Conservation (phyloP, 2,329 filamentous ascomycete species). For the Paraphoma sp. region DNA sequence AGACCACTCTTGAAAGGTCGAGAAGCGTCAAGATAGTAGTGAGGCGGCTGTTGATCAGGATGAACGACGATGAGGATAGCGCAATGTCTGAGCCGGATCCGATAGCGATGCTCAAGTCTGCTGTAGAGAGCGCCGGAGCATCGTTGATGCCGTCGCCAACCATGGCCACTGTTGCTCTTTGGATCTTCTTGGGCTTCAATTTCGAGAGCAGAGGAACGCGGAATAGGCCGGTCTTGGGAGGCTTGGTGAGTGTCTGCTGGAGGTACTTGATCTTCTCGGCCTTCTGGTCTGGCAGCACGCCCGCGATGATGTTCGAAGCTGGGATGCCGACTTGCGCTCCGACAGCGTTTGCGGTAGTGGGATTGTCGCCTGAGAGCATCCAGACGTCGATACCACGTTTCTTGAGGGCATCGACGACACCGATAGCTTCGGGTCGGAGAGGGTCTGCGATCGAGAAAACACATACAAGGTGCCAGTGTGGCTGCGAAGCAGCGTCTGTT, state of each 20-base stretch:
- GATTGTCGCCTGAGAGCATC: conserved; percentile 94
- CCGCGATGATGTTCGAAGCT: conserved; percentile 77
- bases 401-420: conserved; percentile 70
- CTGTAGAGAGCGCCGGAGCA: conserved; percentile 77
- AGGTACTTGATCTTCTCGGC: conserved; percentile 69
- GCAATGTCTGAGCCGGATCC: conserved; percentile 84
- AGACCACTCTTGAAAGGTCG: conserved; percentile 73
- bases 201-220: conserved; percentile 20
- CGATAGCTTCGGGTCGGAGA: conserved; percentile 73
- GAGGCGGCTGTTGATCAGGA: conserved; percentile 76
- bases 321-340: conserved; percentile 78
- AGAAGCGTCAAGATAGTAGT: conserved; percentile 75
- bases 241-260: conserved; percentile 43
- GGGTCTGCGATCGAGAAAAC: conserved; percentile 82
- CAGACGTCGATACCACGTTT: conserved; percentile 75
- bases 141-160: conserved; percentile 90
- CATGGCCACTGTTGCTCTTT: conserved; percentile 73
- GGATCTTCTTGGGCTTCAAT: conserved; percentile 1
- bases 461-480: conserved; percentile 59
- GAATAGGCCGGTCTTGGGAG: conserved; percentile 22
- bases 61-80: conserved; percentile 80
- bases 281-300: conserved; percentile 85
- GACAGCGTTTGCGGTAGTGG: conserved; percentile 81
- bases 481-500: not conserved
- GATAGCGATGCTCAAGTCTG: conserved; percentile 84